Conservation (phyloP, 805 yeast genomes). For the Spathaspora boniae region DNA sequence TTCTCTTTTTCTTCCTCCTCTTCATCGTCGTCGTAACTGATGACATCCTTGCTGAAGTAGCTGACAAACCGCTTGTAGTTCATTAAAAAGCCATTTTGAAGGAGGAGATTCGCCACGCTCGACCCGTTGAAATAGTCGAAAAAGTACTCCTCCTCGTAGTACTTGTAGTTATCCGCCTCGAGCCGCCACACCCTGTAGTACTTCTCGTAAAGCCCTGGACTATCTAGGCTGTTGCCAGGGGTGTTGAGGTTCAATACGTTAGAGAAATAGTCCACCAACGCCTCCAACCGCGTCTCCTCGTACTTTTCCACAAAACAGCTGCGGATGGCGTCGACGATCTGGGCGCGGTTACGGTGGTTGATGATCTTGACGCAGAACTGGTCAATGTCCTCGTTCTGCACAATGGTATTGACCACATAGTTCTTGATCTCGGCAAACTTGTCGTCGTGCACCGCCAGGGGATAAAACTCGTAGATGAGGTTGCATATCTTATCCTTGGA, state of each 20-base stretch:
- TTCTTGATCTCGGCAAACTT: conserved; percentile 13
- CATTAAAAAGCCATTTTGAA: conserved; percentile 15
- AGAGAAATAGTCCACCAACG: conserved; percentile 9
- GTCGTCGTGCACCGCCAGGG: conserved; percentile 7
- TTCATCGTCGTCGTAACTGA: conserved; percentile 7
- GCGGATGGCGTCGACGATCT: conserved; percentile 12
- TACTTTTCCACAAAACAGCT: conserved; percentile 16
- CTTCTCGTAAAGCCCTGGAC: conserved; percentile 14
- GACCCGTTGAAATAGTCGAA: conserved; percentile 8
- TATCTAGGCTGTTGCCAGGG: conserved; percentile 5
- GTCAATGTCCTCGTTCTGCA: conserved; percentile 12
- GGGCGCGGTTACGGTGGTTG: conserved; percentile 1
- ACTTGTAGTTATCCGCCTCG: conserved; percentile 14
- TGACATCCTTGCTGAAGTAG: conserved; percentile 6
- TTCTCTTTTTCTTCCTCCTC: conserved; percentile 4
- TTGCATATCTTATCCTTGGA: conserved; percentile 8
- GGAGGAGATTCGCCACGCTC: conserved; percentile 5
- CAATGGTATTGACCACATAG: conserved; percentile 15
- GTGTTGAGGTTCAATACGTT: conserved; percentile 10
- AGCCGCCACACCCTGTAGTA: conserved; percentile 19
- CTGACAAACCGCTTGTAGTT: conserved; percentile 18
- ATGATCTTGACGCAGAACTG: conserved; percentile 2
- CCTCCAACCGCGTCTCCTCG: conserved; percentile 15
- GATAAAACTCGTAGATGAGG: conserved; percentile 9
- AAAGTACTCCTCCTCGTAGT: conserved; percentile 15